Base-by-base conservation (phyloP, 768 basidiomycete genomes). In the Boletus patriciae region DNA sequence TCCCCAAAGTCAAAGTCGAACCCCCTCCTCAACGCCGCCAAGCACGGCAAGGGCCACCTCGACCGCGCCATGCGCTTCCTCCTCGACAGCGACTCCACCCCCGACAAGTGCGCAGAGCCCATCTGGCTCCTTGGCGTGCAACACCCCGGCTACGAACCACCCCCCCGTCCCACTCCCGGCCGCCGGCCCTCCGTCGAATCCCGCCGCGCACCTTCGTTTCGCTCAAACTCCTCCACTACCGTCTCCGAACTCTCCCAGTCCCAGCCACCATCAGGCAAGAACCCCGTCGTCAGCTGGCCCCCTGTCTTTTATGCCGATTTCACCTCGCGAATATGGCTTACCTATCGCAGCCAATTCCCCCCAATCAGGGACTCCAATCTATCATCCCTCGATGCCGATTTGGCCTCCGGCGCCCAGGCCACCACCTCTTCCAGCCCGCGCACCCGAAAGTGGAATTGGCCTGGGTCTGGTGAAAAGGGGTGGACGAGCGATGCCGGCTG, bases 81-180 rank as follows among this genome's bases (percentile, higher is more conserved):
- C n/a, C 80, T 96, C 58, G 95, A 98, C 74, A 84, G 84, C 62
- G 95, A 98, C 72, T 84, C 93, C 18, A 83, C 81, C 4, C 92
- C 90, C 2, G 94, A 97, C 70, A 86, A 81, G 66, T 94, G 85
- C 52, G 66, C 80, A 0, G 91, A 94, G 19, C 82, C 87, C 0
- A 96, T 98, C 29, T 97, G 94, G 94, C 73, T 97, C 2, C 78
- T 97, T 23, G 95, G 94, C 38, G 85, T 93, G 4, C 79, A 83
- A 60, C 93, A 94, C 58, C 80, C 83, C 4, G 91, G 90, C 0
- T 91, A 86, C 62, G 89, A 88, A 60, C 73, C 76, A 10, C 71
- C 69, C 2, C 70, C 68, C 2, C 60, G 60, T 6, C 21, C 55
- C 31, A 61, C 70, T 0, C 67, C 72, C 44, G 65, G 64, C 34